A percentile compares a stretch with the other conserved stretches of the same genome.
Conservation (phyloP, 768 basidiomycete species). For the Mycena floridula region DNA sequence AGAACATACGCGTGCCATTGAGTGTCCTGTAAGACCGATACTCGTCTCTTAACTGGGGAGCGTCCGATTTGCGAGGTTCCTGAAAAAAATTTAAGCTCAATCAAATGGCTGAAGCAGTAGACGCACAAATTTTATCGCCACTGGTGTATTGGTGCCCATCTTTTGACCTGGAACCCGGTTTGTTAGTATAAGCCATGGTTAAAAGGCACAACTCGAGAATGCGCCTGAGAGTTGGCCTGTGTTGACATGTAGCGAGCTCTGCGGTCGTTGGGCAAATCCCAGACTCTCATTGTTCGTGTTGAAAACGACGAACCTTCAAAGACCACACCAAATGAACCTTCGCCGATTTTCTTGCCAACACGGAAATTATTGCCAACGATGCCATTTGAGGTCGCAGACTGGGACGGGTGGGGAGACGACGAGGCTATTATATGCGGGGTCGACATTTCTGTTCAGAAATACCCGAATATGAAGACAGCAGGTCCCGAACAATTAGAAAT, state of each 20-base stretch:
- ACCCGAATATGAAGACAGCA: too few relatives aligned
- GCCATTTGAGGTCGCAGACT: conserved; percentile 58
- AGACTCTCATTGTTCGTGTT: neutral
- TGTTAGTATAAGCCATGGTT: conserved; percentile 4
- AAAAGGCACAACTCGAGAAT: too few relatives aligned
- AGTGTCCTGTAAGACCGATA: conserved; percentile 96
- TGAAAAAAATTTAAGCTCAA: conserved; percentile 22
- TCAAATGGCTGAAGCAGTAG: conserved; percentile 1
- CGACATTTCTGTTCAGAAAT: too few relatives aligned
- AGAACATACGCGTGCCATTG: conserved; percentile 76
- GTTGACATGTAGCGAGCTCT: too few relatives aligned
- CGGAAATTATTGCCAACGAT: conserved; percentile 78
- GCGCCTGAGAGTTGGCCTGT: too few relatives aligned
- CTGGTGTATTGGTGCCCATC: conserved; percentile 76
- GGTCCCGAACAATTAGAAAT: too few relatives aligned
- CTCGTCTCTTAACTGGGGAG: conserved; percentile 95
- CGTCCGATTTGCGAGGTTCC: conserved; percentile 97
- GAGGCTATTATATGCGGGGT: conserved; percentile 83
- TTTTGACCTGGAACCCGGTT: conserved; percentile 58
- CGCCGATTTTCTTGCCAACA: conserved; percentile 98
- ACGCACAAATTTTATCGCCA: conserved; percentile 96
- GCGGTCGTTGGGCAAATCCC: too few relatives aligned
- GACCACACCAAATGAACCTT: conserved; percentile 98
- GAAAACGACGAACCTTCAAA: conserved; percentile 67
- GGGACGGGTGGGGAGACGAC: conserved; percentile 62